Evolutionary conservation across 305 asterid species (phyloP).

Genomic region (Fraxinus velutina): DNA sequence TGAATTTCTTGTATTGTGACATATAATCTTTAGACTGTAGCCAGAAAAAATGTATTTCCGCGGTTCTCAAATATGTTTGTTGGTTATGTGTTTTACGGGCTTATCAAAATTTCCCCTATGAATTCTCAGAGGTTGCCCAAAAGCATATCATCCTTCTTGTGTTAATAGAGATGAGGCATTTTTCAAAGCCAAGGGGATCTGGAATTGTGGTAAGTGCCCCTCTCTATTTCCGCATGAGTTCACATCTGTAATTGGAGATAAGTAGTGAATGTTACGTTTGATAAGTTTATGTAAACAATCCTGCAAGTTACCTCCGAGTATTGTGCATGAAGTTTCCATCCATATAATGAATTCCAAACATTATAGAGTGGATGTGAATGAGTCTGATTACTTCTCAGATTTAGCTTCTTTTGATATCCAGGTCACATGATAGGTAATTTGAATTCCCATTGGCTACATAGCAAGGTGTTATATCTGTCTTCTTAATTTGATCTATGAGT

Average conservation of each 20-base stretch:
- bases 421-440: background rate
- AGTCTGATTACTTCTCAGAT: background rate
- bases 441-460: background rate
- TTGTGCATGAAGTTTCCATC: background rate
- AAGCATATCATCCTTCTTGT: constrained; percentile 95
- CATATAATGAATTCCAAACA: background rate
- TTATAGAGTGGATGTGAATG: background rate
- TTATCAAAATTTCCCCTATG: constrained; percentile 21
- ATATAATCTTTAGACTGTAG: constrained; percentile 11
- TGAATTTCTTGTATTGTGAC: constrained; percentile 32
- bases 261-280: constrained; percentile 6
- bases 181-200: constrained; percentile 83
- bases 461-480: background rate
- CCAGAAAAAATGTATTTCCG: background rate
- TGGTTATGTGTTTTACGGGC: constrained; percentile 5
- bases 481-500: background rate
- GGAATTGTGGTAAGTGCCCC: constrained; percentile 83
- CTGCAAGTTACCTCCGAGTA: background rate
- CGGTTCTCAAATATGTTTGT: background rate
- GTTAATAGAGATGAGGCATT: constrained; percentile 90
- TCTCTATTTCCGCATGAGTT: background rate
- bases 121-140: constrained; percentile 80
- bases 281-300: background rate
- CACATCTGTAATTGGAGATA: background rate
- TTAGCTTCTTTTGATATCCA: background rate